Evolutionary conservation across 257 asterid genomes (phyloP), one percentile per base, ranked within the genome.

Genomic region (Nicotiana otophora): DNA sequence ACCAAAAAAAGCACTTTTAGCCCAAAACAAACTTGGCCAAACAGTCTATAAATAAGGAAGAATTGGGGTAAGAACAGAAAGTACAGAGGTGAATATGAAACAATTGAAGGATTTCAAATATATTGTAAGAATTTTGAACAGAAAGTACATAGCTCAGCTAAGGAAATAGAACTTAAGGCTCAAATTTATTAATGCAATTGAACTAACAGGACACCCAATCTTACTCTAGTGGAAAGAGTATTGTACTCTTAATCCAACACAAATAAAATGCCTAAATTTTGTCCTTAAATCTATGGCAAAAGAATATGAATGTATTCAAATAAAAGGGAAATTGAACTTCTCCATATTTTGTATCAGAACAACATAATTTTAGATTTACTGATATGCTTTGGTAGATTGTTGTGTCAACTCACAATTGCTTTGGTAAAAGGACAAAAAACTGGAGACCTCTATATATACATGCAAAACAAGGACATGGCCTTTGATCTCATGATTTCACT

Each of bases 401-500:
- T 46, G 79, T 46, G 79, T 72, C 61, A 46, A 72, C 39, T 46
- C 61, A 23, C 23, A 72, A 12, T 23, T 72, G 23, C 23, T 72
- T 72, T 46, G 61, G 61, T 72, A 46, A 72, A 46, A 5, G 79
- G 23, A 3, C 36, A 46, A 46, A 69, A 42, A 72, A 12, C 61
- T 72, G 39, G 60, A 72, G 7, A 72, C 61, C 14, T 72, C 78
- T 12, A 72, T 72, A 72, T 46, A 46, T 7, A 70, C 57, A 46
- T 23, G 79, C 61, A 46, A 23, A 46, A 72, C 61, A 23, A 72
- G 36, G 61, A 15, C 36, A 46, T 46, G 19, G 23, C 60, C 42
- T 16, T 42, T 82, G 62, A 81, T 74, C 77, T 72, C 82, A 77
- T 92, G 89, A 90, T 83, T 94, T 94, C 67, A 93, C 89, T 90